These are phyloP conservation scores for Trichoderma koningiopsis DNA, from an alignment of 2,329 filamentous ascomycete species.

Conservation along the genomic window DNA sequence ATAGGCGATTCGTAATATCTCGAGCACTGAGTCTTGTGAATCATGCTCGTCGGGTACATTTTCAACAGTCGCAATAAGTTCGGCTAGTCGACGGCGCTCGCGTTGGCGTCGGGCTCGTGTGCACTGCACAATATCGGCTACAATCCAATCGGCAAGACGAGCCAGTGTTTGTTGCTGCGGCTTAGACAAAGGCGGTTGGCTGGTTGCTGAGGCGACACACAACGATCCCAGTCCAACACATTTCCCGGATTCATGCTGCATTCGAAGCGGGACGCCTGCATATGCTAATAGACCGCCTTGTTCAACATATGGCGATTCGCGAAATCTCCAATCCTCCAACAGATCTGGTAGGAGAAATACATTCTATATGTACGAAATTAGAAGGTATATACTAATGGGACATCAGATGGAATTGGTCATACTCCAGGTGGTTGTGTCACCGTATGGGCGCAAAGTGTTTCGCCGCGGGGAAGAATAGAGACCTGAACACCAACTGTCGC, in stretches of 20 bases:
- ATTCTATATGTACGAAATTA: neutral
- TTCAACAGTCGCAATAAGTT: neutral
- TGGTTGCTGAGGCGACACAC: neutral
- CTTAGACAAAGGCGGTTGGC: neutral
- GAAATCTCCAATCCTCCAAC: neutral
- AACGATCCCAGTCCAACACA: slow-evolving; percentile 4
- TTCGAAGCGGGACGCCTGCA: neutral
- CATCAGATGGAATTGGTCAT: neutral
- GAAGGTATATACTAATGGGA: neutral
- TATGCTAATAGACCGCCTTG: neutral
- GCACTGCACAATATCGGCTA: neutral
- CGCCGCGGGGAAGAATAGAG: neutral
- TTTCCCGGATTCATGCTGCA: neutral
- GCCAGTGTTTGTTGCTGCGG: neutral
- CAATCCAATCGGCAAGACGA: neutral
- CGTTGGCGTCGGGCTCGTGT: neutral
- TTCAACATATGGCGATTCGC: neutral
- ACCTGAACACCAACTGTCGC: neutral
- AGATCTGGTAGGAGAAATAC: neutral
- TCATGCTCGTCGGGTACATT: neutral
- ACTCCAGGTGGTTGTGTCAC: neutral
- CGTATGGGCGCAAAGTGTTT: neutral
- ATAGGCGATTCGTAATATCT: neutral
- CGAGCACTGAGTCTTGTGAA: neutral
- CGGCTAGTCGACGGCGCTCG: neutral